A percentile compares a stretch with the other conserved stretches of the same genome.
Conservation (phyloP, 2,329 filamentous ascomycete species). For the Furcasterigmium sp. region DNA sequence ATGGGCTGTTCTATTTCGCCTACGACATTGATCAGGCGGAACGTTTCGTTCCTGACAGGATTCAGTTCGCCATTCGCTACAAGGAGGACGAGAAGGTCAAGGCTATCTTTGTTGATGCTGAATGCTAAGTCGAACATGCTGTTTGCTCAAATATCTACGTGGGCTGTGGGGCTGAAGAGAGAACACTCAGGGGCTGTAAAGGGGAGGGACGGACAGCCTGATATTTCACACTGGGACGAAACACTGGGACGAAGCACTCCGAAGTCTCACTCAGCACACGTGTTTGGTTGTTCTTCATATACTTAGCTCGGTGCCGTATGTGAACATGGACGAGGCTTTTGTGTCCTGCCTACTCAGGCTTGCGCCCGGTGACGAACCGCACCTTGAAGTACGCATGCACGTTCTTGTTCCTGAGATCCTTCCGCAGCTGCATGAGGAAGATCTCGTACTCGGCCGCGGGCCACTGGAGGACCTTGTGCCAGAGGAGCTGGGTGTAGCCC, state of each 20-base stretch:
- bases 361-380: conserved; percentile 2
- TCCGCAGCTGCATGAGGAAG: conserved; percentile 3
- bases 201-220: no score
- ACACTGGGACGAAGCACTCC: no score
- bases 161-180: no score
- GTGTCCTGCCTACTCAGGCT: conserved; percentile 1
- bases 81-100: neutral
- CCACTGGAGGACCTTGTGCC: conserved; percentile 6
- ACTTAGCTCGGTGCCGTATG: no score
- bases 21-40: neutral
- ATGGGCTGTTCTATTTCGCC: neutral
- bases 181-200: no score
- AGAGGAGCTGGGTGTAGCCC: conserved; percentile 1
- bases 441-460: conserved; percentile 2
- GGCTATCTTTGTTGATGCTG: neutral
- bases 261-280: no score
- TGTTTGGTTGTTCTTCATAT: no score
- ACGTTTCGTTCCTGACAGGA: neutral
- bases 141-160: no score
- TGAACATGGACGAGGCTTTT: no score
- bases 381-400: conserved; percentile 4
- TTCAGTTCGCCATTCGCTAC: neutral
- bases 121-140: neutral
- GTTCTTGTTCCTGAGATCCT: conserved; percentile 2
- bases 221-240: no score